phyloP scores from a whole-genome alignment of 23 red algal genomes.

The Gracilaria caudata region DNA sequence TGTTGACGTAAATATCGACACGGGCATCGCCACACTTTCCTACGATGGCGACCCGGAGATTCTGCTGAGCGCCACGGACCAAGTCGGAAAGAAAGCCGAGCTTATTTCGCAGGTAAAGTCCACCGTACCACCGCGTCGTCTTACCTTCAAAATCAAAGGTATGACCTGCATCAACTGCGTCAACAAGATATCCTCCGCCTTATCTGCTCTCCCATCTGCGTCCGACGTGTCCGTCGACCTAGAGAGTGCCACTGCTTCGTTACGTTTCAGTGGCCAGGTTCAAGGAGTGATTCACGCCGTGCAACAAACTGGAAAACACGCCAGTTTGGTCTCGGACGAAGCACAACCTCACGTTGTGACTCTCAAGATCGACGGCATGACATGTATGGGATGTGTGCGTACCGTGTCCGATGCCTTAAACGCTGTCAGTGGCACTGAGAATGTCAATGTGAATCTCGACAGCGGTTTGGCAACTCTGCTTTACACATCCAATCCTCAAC shows the following conservation, averaged over 20 bases:
- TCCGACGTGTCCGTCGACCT: slow-evolving; percentile 38
- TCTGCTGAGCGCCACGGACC: slow-evolving; percentile 18
- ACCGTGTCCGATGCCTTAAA: slow-evolving; percentile 17
- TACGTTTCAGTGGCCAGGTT: background rate
- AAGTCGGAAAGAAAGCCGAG: slow-evolving; percentile 37
- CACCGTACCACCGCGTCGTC: background rate
- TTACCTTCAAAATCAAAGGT: slow-evolving; percentile 48
- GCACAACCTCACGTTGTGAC: background rate
- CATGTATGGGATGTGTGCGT: slow-evolving; percentile 46
- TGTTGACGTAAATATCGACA: slow-evolving; percentile 16
- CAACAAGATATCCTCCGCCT: slow-evolving; percentile 16
- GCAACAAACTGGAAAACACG: slow-evolving; percentile 18
- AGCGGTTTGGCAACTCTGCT: slow-evolving; percentile 36
- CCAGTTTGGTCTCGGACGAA: background rate
- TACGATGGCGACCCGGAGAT: slow-evolving; percentile 15
- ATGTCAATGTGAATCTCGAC: slow-evolving; percentile 59
- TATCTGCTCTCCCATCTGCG: slow-evolving; percentile 25
- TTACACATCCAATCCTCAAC: background rate
- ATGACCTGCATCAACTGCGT: slow-evolving; percentile 57
- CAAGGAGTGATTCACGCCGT: slow-evolving; percentile 17
- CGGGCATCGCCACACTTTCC: slow-evolving; percentile 17
- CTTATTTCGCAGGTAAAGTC: background rate
- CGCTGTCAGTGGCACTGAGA: slow-evolving; percentile 7
- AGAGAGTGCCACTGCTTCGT: slow-evolving; percentile 7
- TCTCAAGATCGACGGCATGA: slow-evolving; percentile 62